These are phyloP conservation scores for Graphilbum fragrans DNA, from an alignment of 2,329 filamentous ascomycete genomes.

Conservation along the genomic window DNA sequence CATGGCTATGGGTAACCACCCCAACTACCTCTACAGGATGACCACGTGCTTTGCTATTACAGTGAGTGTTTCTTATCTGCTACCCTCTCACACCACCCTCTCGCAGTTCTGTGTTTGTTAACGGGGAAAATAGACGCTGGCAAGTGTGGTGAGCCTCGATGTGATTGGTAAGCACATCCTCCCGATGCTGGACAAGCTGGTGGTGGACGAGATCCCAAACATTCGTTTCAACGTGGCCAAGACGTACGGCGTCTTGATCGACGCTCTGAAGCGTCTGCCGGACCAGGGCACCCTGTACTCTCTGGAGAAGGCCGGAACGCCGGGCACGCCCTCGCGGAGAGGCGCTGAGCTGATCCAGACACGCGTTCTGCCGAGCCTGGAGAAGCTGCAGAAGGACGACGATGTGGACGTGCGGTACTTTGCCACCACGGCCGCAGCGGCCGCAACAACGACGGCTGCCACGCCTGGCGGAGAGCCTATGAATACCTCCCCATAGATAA, in stretches of 20 bases:
- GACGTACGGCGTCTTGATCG: constrained; percentile 83
- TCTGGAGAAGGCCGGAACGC: constrained; percentile 63
- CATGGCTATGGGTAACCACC: constrained; percentile 94
- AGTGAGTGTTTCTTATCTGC: constrained; percentile 41
- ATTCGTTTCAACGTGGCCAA: constrained; percentile 99
- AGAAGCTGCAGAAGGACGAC: constrained; percentile 93
- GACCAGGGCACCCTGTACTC: constrained; percentile 78
- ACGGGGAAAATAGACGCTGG: constrained; percentile 57
- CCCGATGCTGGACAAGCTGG: constrained; percentile 90
- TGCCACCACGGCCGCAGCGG: constrained; percentile 74
- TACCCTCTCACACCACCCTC: neutral
- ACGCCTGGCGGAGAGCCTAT: constrained; percentile 42
- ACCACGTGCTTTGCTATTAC: constrained; percentile 99
- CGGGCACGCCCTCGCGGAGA: constrained; percentile 52
- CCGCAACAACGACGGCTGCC: constrained; percentile 28
- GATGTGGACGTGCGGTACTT: constrained; percentile 98
- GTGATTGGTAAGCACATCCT: constrained; percentile 90
- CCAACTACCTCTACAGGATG: constrained; percentile 99
- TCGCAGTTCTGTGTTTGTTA: constrained; percentile 2
- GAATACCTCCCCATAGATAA: constrained; percentile 53
- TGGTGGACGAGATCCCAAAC: constrained; percentile 91
- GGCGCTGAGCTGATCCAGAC: constrained; percentile 74
- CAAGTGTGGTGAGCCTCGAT: constrained; percentile 82
- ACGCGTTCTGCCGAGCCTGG: constrained; percentile 76
- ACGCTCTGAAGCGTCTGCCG: constrained; percentile 82